Evolutionary conservation across 1,284 basidiomycete genomes (phyloP).

Genomic region (Tilletia setariae): DNA sequence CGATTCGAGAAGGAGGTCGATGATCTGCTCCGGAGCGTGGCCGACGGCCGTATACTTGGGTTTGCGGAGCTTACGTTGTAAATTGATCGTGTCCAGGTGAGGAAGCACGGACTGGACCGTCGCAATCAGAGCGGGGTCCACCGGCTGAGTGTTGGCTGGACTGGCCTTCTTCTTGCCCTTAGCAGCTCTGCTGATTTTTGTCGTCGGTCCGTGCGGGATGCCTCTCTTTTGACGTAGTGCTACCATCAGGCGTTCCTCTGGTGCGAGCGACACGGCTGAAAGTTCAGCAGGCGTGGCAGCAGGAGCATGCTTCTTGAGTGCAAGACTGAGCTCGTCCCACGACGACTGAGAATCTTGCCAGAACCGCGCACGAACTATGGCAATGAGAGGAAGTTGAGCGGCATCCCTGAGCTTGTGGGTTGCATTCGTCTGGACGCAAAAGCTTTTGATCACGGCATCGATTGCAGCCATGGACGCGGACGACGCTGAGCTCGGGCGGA

Average conservation of each 20-base stretch:
- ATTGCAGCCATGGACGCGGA: neutral
- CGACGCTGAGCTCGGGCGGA: neutral
- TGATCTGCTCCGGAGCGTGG: slow-evolving; percentile 27
- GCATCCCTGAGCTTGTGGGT: neutral
- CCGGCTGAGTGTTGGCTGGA: neutral
- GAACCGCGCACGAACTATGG: neutral
- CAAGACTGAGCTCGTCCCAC: neutral
- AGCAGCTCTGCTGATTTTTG: neutral
- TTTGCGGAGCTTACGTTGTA: slow-evolving; percentile 22
- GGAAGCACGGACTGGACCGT: slow-evolving; percentile 31
- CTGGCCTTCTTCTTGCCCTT: slow-evolving; percentile 1
- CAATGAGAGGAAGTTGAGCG: neutral
- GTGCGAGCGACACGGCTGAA: too few relatives aligned
- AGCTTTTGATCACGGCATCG: neutral
- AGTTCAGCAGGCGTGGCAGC: neutral
- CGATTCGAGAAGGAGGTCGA: slow-evolving; percentile 30
- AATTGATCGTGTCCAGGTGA: slow-evolving; percentile 28
- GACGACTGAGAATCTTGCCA: neutral
- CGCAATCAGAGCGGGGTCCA: slow-evolving; percentile 20
- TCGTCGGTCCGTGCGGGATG: too few relatives aligned
- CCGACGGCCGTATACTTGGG: slow-evolving; percentile 25
- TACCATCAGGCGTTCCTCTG: too few relatives aligned
- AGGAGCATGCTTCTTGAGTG: slow-evolving; percentile 8
- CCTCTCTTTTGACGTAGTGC: too few relatives aligned
- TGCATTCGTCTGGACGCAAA: too few relatives aligned